A percentile compares a stretch with the other conserved stretches of the same genome.
Evolutionary conservation across 2,329 filamentous ascomycete species (phyloP).

Genomic region (Penicillium capsulatum): DNA sequence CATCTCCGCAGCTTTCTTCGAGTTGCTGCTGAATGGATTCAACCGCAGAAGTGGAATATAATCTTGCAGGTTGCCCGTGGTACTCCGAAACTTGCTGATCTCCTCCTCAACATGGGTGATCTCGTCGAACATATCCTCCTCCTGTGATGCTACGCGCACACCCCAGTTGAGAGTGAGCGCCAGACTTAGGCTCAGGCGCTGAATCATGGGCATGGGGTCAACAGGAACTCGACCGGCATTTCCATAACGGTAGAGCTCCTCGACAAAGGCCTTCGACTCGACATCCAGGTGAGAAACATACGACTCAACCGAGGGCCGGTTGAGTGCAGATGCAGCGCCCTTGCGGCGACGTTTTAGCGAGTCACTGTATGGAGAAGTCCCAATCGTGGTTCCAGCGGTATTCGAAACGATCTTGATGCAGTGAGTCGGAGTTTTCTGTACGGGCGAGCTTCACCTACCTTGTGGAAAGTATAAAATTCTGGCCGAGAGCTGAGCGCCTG

Average conservation of each 20-base stretch:
- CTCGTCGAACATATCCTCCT: slow-evolving; percentile 63
- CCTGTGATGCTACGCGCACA: slow-evolving; percentile 55
- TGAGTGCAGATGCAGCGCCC: slow-evolving; percentile 61
- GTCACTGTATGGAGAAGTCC: slow-evolving; percentile 63
- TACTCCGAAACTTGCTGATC: slow-evolving; percentile 69
- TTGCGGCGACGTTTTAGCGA: slow-evolving; percentile 61
- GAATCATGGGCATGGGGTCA: slow-evolving; percentile 65
- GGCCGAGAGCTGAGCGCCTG: slow-evolving; percentile 55
- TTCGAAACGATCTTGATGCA: slow-evolving; percentile 59
- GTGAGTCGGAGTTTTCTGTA: too few species aligned
- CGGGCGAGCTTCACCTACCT: too few species aligned
- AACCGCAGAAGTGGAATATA: slow-evolving; percentile 69
- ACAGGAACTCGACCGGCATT: slow-evolving; percentile 52
- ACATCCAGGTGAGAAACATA: slow-evolving; percentile 61
- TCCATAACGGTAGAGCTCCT: slow-evolving; percentile 58
- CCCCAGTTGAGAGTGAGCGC: slow-evolving; percentile 65
- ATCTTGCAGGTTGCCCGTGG: slow-evolving; percentile 75
- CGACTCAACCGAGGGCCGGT: slow-evolving; percentile 60
- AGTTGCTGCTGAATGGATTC: slow-evolving; percentile 60
- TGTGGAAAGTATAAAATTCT: slow-evolving; percentile 58
- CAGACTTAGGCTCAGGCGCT: slow-evolving; percentile 59
- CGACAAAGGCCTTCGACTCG: slow-evolving; percentile 60
- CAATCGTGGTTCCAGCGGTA: slow-evolving; percentile 64
- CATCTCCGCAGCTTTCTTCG: slow-evolving; percentile 57
- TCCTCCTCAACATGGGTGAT: slow-evolving; percentile 70